phyloP scores from a whole-genome alignment of 2,329 filamentous ascomycete genomes.

The Penicillium sclerotigenum region DNA sequence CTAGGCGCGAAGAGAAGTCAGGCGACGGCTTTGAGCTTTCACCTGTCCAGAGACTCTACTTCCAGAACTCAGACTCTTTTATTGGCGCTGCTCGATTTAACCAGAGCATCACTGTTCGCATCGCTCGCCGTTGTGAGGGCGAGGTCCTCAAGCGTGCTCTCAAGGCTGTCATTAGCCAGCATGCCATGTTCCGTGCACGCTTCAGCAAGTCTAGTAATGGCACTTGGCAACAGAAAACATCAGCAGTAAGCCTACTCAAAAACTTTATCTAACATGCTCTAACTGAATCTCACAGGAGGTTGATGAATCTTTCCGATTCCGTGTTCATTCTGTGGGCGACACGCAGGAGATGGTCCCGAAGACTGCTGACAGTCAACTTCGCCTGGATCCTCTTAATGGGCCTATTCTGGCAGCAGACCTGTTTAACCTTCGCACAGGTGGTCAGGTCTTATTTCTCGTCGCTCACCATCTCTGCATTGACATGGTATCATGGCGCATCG shows the following conservation, averaged over 20 bases:
- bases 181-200: conserved; percentile 36
- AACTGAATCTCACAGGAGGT: conserved; percentile 27
- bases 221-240: conserved; percentile 29
- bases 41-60: conserved; percentile 36
- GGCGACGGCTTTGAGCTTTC: conserved; percentile 32
- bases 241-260: conserved; percentile 18
- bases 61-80: conserved; percentile 23
- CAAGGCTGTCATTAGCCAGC: conserved; percentile 30
- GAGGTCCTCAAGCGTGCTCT: conserved; percentile 28
- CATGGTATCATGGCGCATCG: conserved; percentile 37
- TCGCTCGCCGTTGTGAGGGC: conserved; percentile 25
- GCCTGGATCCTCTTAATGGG: conserved; percentile 32
- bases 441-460: conserved; percentile 31
- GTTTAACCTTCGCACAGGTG: conserved; percentile 35
- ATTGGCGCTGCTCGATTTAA: conserved; percentile 31
- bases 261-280: background rate
- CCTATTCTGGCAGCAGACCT: conserved; percentile 41
- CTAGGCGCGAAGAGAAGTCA: conserved; percentile 25
- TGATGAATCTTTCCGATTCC: conserved; percentile 33
- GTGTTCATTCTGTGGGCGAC: conserved; percentile 25
- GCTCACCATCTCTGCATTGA: conserved; percentile 32
- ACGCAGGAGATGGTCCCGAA: conserved; percentile 25
- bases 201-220: conserved; percentile 23
- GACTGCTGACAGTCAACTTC: conserved; percentile 32
- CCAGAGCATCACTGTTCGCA: conserved; percentile 34